phyloP scores from a whole-genome alignment of 805 yeast species.

The Scheffersomyces lignosus region DNA sequence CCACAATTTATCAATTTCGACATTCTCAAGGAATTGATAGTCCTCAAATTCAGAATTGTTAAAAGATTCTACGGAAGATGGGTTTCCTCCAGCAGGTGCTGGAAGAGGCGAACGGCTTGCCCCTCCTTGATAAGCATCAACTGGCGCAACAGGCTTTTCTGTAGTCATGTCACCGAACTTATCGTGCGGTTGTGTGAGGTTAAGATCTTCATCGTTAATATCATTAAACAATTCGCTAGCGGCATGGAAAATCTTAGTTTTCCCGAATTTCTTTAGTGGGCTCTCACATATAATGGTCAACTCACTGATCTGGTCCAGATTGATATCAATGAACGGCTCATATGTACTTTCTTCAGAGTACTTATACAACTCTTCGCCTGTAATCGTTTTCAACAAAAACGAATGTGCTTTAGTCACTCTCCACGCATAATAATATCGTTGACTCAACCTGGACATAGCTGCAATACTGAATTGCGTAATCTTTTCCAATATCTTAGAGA shows the following conservation, averaged over 20 bases:
- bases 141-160: too few relatives aligned
- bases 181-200: background rate
- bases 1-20: conserved; percentile 40
- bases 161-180: background rate
- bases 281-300: conserved; percentile 24
- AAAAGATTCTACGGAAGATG: conserved; percentile 6
- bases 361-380: conserved; percentile 26
- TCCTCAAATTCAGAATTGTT: conserved; percentile 12
- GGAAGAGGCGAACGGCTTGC: background rate
- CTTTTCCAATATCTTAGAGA: conserved; percentile 26
- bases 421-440: conserved; percentile 66
- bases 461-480: conserved; percentile 16
- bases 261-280: conserved; percentile 22
- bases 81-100: background rate
- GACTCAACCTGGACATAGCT: conserved; percentile 41
- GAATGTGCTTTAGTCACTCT: conserved; percentile 60
- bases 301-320: conserved; percentile 26
- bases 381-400: conserved; percentile 38
- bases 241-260: conserved; percentile 5
- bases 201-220: conserved; percentile 3
- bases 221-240: conserved; percentile 4
- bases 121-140: background rate
- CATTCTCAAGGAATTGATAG: conserved; percentile 19
- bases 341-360: conserved; percentile 2
- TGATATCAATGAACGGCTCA: conserved; percentile 11